Evolutionary conservation across 2,329 filamentous ascomycete species (phyloP), one percentile per base, ranked within the genome.

Genomic region (Clonostachys chloroleuca): DNA sequence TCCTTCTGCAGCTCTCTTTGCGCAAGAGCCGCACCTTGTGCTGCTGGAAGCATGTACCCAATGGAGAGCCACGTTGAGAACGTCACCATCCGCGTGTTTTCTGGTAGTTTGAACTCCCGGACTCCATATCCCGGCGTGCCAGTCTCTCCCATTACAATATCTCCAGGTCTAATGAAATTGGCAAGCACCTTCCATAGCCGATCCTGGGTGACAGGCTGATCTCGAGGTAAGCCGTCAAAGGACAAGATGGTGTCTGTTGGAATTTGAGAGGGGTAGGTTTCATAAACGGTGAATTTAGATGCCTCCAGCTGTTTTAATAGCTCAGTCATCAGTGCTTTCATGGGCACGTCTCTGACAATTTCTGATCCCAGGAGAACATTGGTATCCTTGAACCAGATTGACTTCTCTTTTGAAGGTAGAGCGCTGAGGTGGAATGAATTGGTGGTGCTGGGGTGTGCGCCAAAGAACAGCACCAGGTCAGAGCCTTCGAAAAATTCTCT

Each of bases 111-210:
- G 5, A 89, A 92, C 49, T 92, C 88, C 81, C 87, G 90, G 57
- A 94, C 88, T 47, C 91, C 91, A 63, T 95, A 92, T 68, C 90
- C 92, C 48, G 89, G 76, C 1, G 91, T 96, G 37, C 90, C 91
- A 3, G 90, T 95, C 64, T 95, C 91, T 1, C 89, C 92, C 44
- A 95, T 79, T 46, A 96, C 73, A 48, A 95, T 81, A 58, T 96
- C 91, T 41, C 83, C 75, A 46, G 83, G 73, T 46, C 77, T 74
- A 10, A 95, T 69, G 74, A 87, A 95, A 51, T 84, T 75, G 37
- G 87, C 84, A 14, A 94, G 72, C 37, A 78, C 80, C 1, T 87
- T 86, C 89, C 89, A 95, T 63, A 95, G 78, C 74, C 80, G 89
- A n/a, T 77, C 77, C 62, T 91, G 87, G 10, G 77, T 84, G 60